Evolutionary conservation across 73 alveolate genomes (phyloP), one percentile per base, ranked within the genome.

Genomic region (Breviolum minutum): DNA sequence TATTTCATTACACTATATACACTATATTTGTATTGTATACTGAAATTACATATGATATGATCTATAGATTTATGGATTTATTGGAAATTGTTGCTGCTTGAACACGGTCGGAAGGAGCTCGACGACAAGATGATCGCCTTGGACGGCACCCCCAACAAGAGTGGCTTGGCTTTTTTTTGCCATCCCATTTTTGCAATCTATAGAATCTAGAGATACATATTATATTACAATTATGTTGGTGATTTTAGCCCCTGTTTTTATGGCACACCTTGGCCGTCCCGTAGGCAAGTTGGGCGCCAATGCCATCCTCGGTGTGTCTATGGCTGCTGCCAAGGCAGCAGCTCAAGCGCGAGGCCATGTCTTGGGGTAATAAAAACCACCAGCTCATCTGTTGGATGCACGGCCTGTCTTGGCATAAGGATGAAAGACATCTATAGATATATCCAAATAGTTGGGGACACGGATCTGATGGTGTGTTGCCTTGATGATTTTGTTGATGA

Each of bases 251-350:
- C n/a, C n/a, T n/a, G n/a, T n/a, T n/a, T n/a, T n/a, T n/a, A n/a
- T n/a, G n/a, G n/a, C n/a, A n/a, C n/a, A 73, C 12, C 54, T 6
- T 8, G 13, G 32, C 40, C 13, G 54, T 10, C n/a, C n/a, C n/a
- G n/a, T 73, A 80, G 88, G 88, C 99, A 99, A 99, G 99, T 97
- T 99, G 73, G 99, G 99, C 91, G 99, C 99, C 94, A 99, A 99
- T 95, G 99, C 99, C 91, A 99, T 99, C 99, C 99, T 99, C 74
- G 99, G 99, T 69, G 99, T 99, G 13, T 99, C 99, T 11, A 99
- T 99, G 69, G 99, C 99, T 60, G 99, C 99, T 27, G 99, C 99
- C 74, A 99, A 99, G 99, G 99, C 99, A 70, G 99, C 99, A 29
- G 99, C 99, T 73, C 80, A 62, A 30, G 99, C 99, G 9, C 83